Conservation (phyloP, 2,329 filamentous ascomycete genomes). For the Whalleya microplaca region DNA sequence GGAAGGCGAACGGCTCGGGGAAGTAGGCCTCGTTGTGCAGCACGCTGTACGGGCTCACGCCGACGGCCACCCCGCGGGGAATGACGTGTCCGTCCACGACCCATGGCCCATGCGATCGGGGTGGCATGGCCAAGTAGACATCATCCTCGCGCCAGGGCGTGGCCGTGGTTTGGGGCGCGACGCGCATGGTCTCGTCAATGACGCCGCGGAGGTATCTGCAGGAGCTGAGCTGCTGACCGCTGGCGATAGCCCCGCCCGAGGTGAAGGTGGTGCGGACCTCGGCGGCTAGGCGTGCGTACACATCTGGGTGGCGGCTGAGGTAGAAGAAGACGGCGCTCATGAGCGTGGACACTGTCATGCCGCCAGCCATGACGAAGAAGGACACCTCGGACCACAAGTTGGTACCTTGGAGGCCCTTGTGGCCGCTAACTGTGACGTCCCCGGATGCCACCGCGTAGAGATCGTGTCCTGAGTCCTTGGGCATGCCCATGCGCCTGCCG, state of each 20-base stretch:
- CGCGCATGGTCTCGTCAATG: slow-evolving; percentile 5
- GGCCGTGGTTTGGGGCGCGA: not conserved
- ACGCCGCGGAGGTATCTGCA: slow-evolving; percentile 14
- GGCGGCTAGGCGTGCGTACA: slow-evolving; percentile 9
- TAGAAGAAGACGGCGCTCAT: slow-evolving; percentile 19
- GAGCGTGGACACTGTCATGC: slow-evolving; percentile 8
- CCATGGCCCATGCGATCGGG: not conserved
- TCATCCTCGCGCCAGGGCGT: slow-evolving; percentile 10
- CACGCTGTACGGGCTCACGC: not conserved
- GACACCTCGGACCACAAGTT: slow-evolving; percentile 18
- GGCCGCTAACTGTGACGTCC: slow-evolving; percentile 8
- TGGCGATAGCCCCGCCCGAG: slow-evolving; percentile 5
- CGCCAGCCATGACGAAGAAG: slow-evolving; percentile 18
- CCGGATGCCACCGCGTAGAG: slow-evolving; percentile 18
- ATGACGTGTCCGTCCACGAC: slow-evolving; percentile 2
- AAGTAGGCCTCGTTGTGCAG: slow-evolving; percentile 5
- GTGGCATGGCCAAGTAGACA: not conserved
- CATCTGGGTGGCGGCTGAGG: slow-evolving; percentile 6
- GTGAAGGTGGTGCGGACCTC: slow-evolving; percentile 12
- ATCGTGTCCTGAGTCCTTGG: slow-evolving; percentile 9
- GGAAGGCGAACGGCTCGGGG: slow-evolving; percentile 1
- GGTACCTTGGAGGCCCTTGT: slow-evolving; percentile 6
- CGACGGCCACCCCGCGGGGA: not conserved
- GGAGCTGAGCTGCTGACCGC: slow-evolving; percentile 3
- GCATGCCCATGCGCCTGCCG: slow-evolving; percentile 11